A percentile compares a stretch with the other conserved stretches of the same genome.
phyloP scores from a whole-genome alignment of 2,329 filamentous ascomycete genomes.

The Chaetothyriales sp. region DNA sequence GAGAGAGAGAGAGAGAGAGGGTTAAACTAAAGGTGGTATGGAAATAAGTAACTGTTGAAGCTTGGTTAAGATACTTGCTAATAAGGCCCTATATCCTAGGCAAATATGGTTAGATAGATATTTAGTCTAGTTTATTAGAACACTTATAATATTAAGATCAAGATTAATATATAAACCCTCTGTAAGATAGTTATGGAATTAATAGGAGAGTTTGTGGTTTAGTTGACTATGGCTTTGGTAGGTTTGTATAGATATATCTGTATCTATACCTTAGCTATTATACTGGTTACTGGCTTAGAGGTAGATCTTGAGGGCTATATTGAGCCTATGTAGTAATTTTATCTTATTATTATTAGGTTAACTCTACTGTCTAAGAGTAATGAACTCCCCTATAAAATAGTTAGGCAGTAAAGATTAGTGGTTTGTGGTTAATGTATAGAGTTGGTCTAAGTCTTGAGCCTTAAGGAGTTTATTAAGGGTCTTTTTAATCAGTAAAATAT shows the following conservation, averaged over 20 bases:
- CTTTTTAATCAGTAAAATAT: slow-evolving; percentile 35
- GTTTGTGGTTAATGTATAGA: slow-evolving; percentile 21
- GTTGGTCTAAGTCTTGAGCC: slow-evolving; percentile 31
- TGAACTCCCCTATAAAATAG: not conserved
- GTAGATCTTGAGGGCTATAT: slow-evolving; percentile 27
- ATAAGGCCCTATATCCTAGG: too few species aligned
- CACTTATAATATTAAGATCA: too few species aligned
- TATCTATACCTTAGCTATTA: not conserved
- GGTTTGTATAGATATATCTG: not conserved
- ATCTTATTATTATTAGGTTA: not conserved
- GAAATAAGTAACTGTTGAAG: too few species aligned
- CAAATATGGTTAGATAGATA: too few species aligned
- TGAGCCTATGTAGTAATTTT: slow-evolving; percentile 20
- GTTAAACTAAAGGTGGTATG: too few species aligned
- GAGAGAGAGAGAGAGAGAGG: too few species aligned
- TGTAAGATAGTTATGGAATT: not conserved
- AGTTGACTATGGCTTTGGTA: not conserved
- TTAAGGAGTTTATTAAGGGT: slow-evolving; percentile 34
- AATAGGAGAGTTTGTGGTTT: not conserved
- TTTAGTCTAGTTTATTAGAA: too few species aligned
- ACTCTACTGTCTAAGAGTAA: not conserved
- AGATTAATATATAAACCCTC: too few species aligned
- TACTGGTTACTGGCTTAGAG: slow-evolving; percentile 19
- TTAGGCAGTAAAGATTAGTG: not conserved
- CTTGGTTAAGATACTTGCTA: too few species aligned